A percentile compares a stretch with the other conserved stretches of the same genome.
phyloP scores from a whole-genome alignment of 225 moss, liverwort and hornwort genomes.

The Physcomitrellopsis africana region DNA sequence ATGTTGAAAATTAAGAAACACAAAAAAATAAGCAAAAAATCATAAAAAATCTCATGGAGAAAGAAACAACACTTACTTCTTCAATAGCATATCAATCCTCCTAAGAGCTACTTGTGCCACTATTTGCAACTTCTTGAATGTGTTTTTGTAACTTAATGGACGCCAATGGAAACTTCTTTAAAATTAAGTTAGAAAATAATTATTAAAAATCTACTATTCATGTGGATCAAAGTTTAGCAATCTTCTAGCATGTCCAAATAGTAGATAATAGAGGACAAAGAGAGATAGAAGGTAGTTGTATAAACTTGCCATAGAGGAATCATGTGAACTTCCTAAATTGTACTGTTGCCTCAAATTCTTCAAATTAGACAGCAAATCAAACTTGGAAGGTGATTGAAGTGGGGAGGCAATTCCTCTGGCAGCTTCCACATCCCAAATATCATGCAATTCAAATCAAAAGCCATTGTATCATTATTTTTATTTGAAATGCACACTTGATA shows the following conservation, averaged over 20 bases:
- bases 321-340: too few species aligned
- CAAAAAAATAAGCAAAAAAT: too few species aligned
- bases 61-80: constrained; percentile 9
- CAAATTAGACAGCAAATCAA: too few species aligned
- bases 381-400: too few species aligned
- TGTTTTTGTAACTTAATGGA: constrained; percentile 41
- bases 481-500: too few species aligned
- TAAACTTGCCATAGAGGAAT: background rate
- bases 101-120: background rate
- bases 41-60: background rate
- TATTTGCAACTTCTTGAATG: constrained; percentile 30
- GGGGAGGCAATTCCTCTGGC: too few species aligned
- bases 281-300: background rate
- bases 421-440: too few species aligned
- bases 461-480: too few species aligned
- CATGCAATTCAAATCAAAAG: too few species aligned
- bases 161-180: constrained; percentile 31
- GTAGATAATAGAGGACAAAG: background rate
- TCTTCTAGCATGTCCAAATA: background rate
- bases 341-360: too few species aligned
- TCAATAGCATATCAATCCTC: constrained; percentile 1
- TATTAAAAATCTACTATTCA: constrained; percentile 14
- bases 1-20: too few species aligned
- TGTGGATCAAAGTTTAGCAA: background rate
- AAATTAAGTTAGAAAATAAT: constrained; percentile 44